Evolutionary conservation across 176 grass and related monocot species (phyloP).

Genomic region (Bonia amplexicaulis): DNA sequence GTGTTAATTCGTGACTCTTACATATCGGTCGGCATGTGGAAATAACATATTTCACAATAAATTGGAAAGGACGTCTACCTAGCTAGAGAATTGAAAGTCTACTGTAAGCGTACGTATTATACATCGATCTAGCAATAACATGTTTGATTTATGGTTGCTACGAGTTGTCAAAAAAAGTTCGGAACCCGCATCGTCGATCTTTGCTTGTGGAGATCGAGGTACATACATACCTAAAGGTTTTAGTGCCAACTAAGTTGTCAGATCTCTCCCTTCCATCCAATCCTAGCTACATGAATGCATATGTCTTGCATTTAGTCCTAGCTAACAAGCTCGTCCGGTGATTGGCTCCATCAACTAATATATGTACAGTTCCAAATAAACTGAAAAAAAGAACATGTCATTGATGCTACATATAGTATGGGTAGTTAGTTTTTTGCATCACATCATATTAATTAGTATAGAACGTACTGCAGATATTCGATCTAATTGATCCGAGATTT

Average conservation of each 20-base stretch:
- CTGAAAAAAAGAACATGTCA: neutral
- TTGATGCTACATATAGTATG: neutral
- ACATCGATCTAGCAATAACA: neutral
- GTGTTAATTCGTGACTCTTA: neutral
- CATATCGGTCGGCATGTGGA: neutral
- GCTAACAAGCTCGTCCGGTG: neutral
- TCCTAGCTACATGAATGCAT: neutral
- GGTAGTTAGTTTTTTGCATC: neutral
- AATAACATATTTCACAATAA: neutral
- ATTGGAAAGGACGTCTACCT: neutral
- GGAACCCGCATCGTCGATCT: neutral
- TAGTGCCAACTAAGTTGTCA: neutral
- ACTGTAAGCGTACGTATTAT: neutral
- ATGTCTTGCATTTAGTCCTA: neutral
- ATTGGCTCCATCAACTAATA: neutral
- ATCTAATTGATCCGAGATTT: too few relatives aligned
- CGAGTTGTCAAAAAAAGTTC: neutral
- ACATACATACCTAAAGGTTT: neutral
- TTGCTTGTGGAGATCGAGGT: neutral
- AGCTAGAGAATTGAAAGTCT: neutral
- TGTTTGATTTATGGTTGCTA: neutral
- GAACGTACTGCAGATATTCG: too few relatives aligned
- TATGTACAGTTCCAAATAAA: neutral
- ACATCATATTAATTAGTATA: neutral
- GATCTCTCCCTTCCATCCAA: neutral